Percentiles rank a stretch among this genome's conserved stretches.
phyloP scores from a whole-genome alignment of 257 asterid genomes.

The Sherardia arvensis region DNA sequence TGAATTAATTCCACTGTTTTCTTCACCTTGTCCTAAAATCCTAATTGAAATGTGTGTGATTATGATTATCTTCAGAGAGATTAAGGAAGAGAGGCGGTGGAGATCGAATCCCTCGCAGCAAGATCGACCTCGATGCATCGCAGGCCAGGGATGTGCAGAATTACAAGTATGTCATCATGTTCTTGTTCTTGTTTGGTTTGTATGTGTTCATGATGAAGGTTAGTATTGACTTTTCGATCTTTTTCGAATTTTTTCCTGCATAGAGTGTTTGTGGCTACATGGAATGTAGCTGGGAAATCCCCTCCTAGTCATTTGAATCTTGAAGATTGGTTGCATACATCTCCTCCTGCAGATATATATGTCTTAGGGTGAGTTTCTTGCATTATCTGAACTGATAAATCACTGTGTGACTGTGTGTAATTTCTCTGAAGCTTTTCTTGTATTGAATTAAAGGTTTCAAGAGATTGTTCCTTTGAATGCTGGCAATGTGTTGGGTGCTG shows the following conservation, averaged over 20 bases:
- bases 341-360: conserved; percentile 96
- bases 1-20: conserved; percentile 6
- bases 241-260: neutral
- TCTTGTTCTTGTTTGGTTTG: neutral
- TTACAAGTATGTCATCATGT: conserved; percentile 35
- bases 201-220: neutral
- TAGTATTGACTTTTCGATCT: neutral
- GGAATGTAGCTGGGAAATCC: conserved; percentile 99
- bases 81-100: conserved; percentile 29
- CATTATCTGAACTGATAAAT: neutral
- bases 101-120: conserved; percentile 43
- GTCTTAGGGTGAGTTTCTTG: conserved; percentile 76
- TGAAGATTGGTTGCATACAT: conserved; percentile 91
- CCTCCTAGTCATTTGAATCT: conserved; percentile 72
- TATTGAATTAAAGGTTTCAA: conserved; percentile 66
- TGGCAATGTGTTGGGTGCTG: conserved; percentile 95
- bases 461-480: conserved; percentile 97
- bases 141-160: conserved; percentile 56
- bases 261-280: conserved; percentile 87
- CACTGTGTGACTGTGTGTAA: neutral
- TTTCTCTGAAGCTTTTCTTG: neutral
- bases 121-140: conserved; percentile 63
- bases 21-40: neutral
- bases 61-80: conserved; percentile 28
- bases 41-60: conserved; percentile 11